Evolutionary conservation across 202 grass and related monocot genomes (phyloP), one percentile per base, ranked within the genome.

Genomic region (Setaria viridis): DNA sequence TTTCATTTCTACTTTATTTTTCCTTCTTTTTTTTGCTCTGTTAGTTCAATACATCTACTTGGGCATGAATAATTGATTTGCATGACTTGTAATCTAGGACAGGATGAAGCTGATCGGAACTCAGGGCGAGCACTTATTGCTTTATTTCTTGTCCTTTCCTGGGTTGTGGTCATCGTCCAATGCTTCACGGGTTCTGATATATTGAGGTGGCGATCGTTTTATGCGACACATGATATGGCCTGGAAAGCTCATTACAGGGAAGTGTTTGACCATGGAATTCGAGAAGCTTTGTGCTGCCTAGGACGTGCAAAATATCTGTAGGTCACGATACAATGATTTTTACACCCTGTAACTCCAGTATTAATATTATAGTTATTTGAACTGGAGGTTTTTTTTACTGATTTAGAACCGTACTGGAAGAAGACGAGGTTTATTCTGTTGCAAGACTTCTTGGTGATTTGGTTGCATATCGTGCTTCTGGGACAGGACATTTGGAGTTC

Each of bases 231-330:
- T 89, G 96, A 95, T 82, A 91, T 93, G 67, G 96, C 93, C 63
- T 99, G 96, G 96, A 99, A 98, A 86, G 91, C 93, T 89, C 94
- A 99, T 85, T 99, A 95, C 82, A 92, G 96, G 60, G 96, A 99
- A 81, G 96, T 99, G 48, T 99, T 99, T 82, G 96, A 99, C 83
- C 91, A 99, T 85, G 93, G 91, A 48, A 99, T 99, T 82, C 90
- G 96, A 84, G 96, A 99, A 84, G 96, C 96, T 91, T 83, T 99
- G 66, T 99, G 96, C 82, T 99, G 96, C 89, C 87, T 99, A 63
- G 96, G 96, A 67, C 91, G 93, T 78, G 86, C 84, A 72, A 94
- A 99, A 66, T 99, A 99, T 92, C 64, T 95, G 96, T 99, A 98
- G 21, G 89, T 80, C 16, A 30, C 7, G 69, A n/a, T 89, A 43